These are phyloP conservation scores for Pistacia atlantica DNA, from an alignment of 345 rosid genomes.

Conservation along the genomic window DNA sequence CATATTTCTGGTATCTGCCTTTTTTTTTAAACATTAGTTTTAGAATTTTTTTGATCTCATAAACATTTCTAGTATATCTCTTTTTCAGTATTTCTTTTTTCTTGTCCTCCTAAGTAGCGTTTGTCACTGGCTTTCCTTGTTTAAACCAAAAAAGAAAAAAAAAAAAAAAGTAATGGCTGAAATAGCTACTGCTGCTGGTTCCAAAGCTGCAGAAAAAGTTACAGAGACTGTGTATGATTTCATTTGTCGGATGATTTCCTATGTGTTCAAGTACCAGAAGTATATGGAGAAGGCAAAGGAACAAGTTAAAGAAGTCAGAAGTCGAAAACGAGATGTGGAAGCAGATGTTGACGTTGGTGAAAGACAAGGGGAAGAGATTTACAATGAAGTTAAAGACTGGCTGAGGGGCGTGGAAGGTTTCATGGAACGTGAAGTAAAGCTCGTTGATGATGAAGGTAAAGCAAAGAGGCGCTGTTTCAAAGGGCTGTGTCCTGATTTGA, in stretches of 20 bases:
- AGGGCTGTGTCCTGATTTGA: neutral
- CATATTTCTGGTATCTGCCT: no score
- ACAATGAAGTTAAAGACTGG: neutral
- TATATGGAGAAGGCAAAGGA: neutral
- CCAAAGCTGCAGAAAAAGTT: neutral
- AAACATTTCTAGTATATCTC: no score
- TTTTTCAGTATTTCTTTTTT: no score
- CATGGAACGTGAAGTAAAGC: no score
- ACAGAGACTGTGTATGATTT: neutral
- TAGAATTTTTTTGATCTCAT: no score
- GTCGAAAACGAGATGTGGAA: neutral
- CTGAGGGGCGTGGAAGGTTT: neutral
- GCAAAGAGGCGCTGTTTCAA: slow-evolving; percentile 6
- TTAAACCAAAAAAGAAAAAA: no score
- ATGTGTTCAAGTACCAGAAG: slow-evolving; percentile 5
- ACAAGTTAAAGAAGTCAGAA: neutral
- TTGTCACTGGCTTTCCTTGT: no score
- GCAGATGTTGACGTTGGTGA: neutral
- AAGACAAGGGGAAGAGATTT: neutral
- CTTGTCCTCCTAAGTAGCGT: no score
- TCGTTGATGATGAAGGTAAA: neutral
- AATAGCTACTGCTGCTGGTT: neutral
- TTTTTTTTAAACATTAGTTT: no score
- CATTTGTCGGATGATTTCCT: neutral
- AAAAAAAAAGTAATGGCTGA: neutral